Conservation (phyloP, 2,329 filamentous ascomycete species). For the Hypoxylon sp. region DNA sequence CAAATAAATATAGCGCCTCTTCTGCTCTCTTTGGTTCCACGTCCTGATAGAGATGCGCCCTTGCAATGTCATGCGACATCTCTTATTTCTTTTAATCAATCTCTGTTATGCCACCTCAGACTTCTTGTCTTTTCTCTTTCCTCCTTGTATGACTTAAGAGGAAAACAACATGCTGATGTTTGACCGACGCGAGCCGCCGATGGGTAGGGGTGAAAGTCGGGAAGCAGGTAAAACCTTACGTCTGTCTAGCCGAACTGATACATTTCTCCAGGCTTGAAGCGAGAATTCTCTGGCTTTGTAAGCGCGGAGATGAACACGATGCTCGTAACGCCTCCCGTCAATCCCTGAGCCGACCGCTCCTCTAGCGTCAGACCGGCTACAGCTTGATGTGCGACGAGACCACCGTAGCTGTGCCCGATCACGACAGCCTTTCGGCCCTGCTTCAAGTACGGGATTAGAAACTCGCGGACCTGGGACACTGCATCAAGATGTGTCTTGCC, state of each 20-base stretch:
- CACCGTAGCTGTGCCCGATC: constrained; percentile 36
- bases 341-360: constrained; percentile 25
- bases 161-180: background rate
- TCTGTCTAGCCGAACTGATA: constrained; percentile 20
- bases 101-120: background rate
- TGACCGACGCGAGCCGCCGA: background rate
- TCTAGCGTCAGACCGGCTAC: constrained; percentile 24
- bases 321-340: constrained; percentile 27
- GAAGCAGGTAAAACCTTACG: constrained; percentile 14
- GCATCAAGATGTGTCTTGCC: constrained; percentile 21
- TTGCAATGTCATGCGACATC: constrained; percentile 4
- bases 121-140: background rate
- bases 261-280: background rate
- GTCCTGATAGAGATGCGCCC: constrained; percentile 13
- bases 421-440: constrained; percentile 29
- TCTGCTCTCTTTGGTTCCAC: constrained; percentile 11
- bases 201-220: background rate
- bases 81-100: constrained; percentile 8
- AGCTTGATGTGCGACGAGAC: constrained; percentile 25
- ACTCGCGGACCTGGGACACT: constrained; percentile 12
- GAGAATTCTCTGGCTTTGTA: background rate
- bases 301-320: constrained; percentile 35
- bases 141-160: background rate
- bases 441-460: constrained; percentile 11
- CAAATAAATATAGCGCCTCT: constrained; percentile 11